A percentile compares a stretch with the other conserved stretches of the same genome.
Evolutionary conservation across 495 filamentous ascomycete species (phyloP).

Genomic region (Aspergillus steynii): DNA sequence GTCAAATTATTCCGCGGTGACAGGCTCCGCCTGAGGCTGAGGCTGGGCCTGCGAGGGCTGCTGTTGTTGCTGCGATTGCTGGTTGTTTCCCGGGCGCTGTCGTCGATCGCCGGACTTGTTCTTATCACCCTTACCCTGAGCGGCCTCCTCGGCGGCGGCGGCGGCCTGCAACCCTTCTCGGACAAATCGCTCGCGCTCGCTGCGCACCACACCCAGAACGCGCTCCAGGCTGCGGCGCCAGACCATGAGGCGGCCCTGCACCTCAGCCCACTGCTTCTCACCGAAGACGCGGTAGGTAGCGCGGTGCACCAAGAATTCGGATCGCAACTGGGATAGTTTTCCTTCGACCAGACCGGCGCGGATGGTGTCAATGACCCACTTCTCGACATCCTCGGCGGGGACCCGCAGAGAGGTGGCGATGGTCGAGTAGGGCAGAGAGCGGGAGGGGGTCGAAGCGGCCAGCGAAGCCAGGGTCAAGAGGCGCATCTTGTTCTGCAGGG

Average conservation of each 20-base stretch:
- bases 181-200: slow-evolving; percentile 68
- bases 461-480: slow-evolving; percentile 89
- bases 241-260: slow-evolving; percentile 82
- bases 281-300: slow-evolving; percentile 94
- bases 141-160: slow-evolving; percentile 29
- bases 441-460: slow-evolving; percentile 75
- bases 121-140: slow-evolving; percentile 21
- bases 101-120: slow-evolving; percentile 39
- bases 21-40: slow-evolving; percentile 30
- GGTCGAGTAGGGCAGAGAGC: slow-evolving; percentile 79
- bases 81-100: slow-evolving; percentile 29
- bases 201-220: slow-evolving; percentile 72
- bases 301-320: slow-evolving; percentile 91
- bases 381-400: slow-evolving; percentile 79
- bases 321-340: slow-evolving; percentile 84
- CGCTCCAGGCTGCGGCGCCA: slow-evolving; percentile 78
- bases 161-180: slow-evolving; percentile 45
- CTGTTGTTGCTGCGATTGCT: slow-evolving; percentile 14
- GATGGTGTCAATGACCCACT: slow-evolving; percentile 98
- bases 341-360: slow-evolving; percentile 92
- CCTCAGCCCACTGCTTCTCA: slow-evolving; percentile 96
- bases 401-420: slow-evolving; percentile 84
- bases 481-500: slow-evolving; percentile 89
- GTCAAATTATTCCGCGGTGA: slow-evolving; percentile 7
- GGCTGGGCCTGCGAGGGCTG: slow-evolving; percentile 24